A percentile compares a stretch with the other conserved stretches of the same genome.
Conservation (phyloP, 2,329 filamentous ascomycete species). For the Pseudocercospora cruenta region DNA sequence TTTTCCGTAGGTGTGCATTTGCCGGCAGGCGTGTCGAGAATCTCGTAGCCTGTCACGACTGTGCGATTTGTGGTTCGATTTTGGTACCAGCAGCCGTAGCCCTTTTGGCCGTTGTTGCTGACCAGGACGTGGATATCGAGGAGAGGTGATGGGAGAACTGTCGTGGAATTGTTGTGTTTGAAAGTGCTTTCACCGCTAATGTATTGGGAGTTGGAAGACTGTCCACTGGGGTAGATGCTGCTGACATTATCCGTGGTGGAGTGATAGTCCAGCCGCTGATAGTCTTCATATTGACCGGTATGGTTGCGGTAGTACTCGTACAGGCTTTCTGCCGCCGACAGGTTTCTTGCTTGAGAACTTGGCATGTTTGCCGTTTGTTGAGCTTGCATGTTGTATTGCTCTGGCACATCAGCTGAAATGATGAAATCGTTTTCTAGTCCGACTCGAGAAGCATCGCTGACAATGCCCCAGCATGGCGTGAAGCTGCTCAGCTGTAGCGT, state of each 20-base stretch:
- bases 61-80: neutral
- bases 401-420: neutral
- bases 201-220: neutral
- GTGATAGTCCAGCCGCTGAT: neutral
- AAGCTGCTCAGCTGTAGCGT: neutral
- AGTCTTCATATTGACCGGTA: neutral
- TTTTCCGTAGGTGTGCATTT: neutral
- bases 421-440: slow-evolving; percentile 1
- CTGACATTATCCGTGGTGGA: neutral
- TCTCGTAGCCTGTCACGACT: neutral
- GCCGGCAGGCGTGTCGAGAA: neutral
- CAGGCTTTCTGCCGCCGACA: neutral
- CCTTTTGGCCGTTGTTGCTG: neutral
- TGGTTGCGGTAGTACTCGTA: neutral
- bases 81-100: slow-evolving; percentile 1
- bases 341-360: neutral
- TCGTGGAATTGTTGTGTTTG: neutral
- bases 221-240: neutral
- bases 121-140: neutral
- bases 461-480: neutral
- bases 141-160: neutral
- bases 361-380: neutral
- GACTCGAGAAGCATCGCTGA: neutral
- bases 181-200: neutral
- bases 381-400: neutral